Base-by-base conservation (phyloP, 768 basidiomycete species). In the Lactarius psammicola region DNA sequence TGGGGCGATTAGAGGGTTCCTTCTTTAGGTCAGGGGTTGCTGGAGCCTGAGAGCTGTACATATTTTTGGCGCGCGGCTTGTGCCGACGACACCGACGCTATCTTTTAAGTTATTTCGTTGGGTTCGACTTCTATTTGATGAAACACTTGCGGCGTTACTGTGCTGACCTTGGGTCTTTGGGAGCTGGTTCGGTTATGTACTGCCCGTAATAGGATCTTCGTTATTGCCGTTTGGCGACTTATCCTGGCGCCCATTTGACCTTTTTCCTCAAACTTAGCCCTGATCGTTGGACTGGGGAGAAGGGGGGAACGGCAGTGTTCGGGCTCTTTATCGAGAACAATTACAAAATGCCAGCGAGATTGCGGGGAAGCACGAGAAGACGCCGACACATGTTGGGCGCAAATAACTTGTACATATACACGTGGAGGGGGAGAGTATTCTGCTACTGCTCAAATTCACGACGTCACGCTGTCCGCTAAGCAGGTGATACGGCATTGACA, bases 1-100 rank as follows among this genome's bases (percentile, higher is more conserved):
- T 10, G 89, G 94, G 1, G 95, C 94, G 1, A 88, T 98, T 62
- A 83, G 91, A 67, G 95, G 95, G 0, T 96, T 97, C 80, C 77
- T 97, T 70, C 87, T 85, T 15, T 89, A 69, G 44, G 1, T 20
- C 3, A 11, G 10, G 31, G 1, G 2, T 33, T 26, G 5, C 5
- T 7, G 56, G 49, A 56, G 40, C 26, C 10, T 31, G 40, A 49
- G 30, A 42, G 23, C 7, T 23, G 15, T 36, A 18, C 36, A 30
- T 30, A 18, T 34, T 40, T 38, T n/a, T n/a, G n/a, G 30, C 3
- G 38, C 7, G 15, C 30, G 38, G 42, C 31, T 60, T 15, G 38
- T 28, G 42, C 31, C 60, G 38, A 49, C 49, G 23, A 10, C 46
- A 10, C 26, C 49, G 49, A n/a, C 31, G 53, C 49, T 38, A 23